Base-by-base conservation (phyloP, 2,329 filamentous ascomycete species). In the Hypoxylon sp. region DNA sequence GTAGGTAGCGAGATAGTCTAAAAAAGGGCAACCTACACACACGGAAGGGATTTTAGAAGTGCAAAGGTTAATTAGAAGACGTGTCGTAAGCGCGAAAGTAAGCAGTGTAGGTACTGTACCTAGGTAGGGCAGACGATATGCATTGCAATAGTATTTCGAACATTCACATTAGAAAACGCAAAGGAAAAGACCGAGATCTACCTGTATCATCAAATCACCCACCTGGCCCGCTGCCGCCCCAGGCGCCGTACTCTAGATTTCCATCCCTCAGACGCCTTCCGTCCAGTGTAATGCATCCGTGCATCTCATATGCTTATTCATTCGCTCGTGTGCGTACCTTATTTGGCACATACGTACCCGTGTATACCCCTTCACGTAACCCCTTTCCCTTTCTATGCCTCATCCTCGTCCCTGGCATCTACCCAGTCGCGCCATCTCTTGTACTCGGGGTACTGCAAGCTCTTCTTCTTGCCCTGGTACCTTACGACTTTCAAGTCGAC, bases 381-480 rank as follows among this genome's bases (percentile, higher is more conserved):
- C 7, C 2, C 13, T 34, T 21, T 11, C 30, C 38, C 36, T 38
- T 34, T 71, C 68, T 74, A 71, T 55, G 48, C 66, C 53, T 60
- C 58, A 19, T 45, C 67, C 14, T 63, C 59, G 17, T 52, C 30
- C 43, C 45, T 56, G 25, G 17, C 17, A 19, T 57, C 41, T 6
- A 90, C 87, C 91, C 93, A 96, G 14, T 90, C 86, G 77, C 89
- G 88, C 93, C 94, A 98, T 72, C 86, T 86, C 83, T 88, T 90
- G 86, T 90, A 98, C 74, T 95, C 92, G 1, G 79, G 80, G 78
- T 93, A 97, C 52, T 80, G 83, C 65, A 96, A 79, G 61, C 84
- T 89, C 60, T 90, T 87, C 83, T 93, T 94, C 81, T 90, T 89
- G 19, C 96, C 96, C 80, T 96, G 93, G 79, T 98, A 99, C 73